Percentiles rank a stretch among this genome's conserved stretches.
Conservation (phyloP, 192 early-diverging fungal genomes). For the Anaeromyces robustus region DNA sequence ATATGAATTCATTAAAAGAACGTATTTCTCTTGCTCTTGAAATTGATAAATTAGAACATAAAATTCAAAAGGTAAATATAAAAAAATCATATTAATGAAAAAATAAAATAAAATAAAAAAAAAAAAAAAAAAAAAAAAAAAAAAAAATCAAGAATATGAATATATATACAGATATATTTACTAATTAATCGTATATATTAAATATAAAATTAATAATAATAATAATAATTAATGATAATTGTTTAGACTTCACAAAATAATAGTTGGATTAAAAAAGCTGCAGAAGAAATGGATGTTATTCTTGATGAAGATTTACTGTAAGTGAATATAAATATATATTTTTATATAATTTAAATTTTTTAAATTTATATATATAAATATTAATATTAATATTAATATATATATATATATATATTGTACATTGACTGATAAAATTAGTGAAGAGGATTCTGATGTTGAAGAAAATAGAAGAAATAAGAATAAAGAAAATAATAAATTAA, state of each 20-base stretch:
- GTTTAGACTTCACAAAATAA: conserved; percentile 25
- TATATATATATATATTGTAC: too few relatives aligned
- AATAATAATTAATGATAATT: not conserved
- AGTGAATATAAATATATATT: too few relatives aligned
- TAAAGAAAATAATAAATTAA: not conserved
- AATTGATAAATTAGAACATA: conserved; percentile 69
- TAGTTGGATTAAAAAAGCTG: conserved; percentile 64
- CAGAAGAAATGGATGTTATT: conserved; percentile 62
- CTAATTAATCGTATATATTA: not conserved
- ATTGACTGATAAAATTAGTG: too few relatives aligned
- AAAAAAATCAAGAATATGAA: not conserved
- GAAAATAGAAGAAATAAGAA: not conserved
- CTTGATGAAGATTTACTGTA: conserved; percentile 48
- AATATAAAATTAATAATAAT: not conserved
- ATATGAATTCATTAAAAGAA: conserved; percentile 52
- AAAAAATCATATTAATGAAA: not conserved
- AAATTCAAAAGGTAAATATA: conserved; percentile 41
- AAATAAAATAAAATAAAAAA: not conserved
- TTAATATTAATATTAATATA: too few relatives aligned
- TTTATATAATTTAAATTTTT: too few relatives aligned
- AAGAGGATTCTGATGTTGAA: not conserved
- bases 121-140: not conserved
- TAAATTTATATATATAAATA: too few relatives aligned
- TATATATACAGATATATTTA: not conserved
- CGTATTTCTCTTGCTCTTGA: conserved; percentile 65